These are phyloP conservation scores for Trichomonas vaginalis DNA, from an alignment of 208 protist species.

Conservation along the genomic window DNA sequence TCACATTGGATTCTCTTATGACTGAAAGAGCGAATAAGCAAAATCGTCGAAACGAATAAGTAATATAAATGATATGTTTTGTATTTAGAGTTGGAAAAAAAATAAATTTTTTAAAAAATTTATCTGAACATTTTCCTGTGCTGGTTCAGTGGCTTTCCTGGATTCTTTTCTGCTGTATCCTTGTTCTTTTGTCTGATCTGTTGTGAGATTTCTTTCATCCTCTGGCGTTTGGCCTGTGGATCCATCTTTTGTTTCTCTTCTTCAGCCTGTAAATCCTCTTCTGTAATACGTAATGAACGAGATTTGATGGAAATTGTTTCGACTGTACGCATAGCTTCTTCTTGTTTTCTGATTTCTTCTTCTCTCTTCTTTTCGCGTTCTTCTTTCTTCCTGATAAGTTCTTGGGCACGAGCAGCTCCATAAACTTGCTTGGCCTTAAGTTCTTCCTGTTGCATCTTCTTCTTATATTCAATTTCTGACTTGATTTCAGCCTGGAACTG, in stretches of 20 bases:
- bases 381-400: neutral
- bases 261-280: neutral
- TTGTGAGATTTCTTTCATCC: neutral
- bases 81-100: no score
- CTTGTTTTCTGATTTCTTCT: neutral
- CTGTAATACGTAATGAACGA: neutral
- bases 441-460: neutral
- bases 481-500: neutral
- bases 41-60: no score
- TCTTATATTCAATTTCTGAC: neutral
- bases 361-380: neutral
- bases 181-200: neutral
- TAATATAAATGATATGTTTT: no score
- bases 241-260: neutral
- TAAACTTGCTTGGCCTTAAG: neutral
- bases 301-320: neutral
- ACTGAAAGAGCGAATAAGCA: no score
- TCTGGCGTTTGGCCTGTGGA: neutral
- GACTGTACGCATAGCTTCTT: neutral
- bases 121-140: no score
- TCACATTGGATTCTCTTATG: neutral
- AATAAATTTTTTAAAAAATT: no score
- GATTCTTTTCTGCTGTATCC: neutral
- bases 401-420: neutral
- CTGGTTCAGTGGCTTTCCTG: no score